Conservation (phyloP, 1,284 basidiomycete genomes). For the Rhodotorula mucilaginosa region DNA sequence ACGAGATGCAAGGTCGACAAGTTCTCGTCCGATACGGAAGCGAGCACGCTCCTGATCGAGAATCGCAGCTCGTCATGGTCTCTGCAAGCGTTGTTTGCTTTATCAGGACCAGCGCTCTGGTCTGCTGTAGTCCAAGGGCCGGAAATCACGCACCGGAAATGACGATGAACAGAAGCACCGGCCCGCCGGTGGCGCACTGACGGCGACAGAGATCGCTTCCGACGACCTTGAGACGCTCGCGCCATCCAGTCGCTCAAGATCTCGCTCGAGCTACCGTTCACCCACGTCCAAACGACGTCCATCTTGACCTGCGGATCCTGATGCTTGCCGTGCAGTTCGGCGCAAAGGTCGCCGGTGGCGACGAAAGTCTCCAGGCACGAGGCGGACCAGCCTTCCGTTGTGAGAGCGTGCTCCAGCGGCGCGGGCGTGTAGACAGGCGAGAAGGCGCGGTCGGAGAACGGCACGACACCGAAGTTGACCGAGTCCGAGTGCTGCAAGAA, state of each 20-base stretch:
- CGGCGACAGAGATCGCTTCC: background rate
- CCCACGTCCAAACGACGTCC: constrained; percentile 26
- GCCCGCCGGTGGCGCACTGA: background rate
- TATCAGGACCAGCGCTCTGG: too few relatives aligned
- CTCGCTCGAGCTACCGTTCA: constrained; percentile 24
- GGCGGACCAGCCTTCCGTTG: constrained; percentile 5
- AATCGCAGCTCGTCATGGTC: constrained; percentile 41
- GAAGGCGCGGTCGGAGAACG: constrained; percentile 11
- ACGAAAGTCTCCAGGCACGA: constrained; percentile 17
- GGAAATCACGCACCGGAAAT: constrained; percentile 27
- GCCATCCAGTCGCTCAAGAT: constrained; percentile 22
- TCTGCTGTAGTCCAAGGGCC: too few relatives aligned
- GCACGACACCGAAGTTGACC: constrained; percentile 18
- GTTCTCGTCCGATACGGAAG: background rate
- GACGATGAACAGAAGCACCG: constrained; percentile 4
- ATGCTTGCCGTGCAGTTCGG: background rate
- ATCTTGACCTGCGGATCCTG: constrained; percentile 2
- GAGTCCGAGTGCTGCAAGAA: constrained; percentile 2
- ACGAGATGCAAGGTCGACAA: constrained; percentile 30
- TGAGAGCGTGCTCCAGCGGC: constrained; percentile 1
- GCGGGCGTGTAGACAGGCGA: constrained; percentile 1
- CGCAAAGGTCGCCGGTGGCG: constrained; percentile 16
- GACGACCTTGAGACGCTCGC: background rate
- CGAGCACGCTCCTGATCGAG: constrained; percentile 36
- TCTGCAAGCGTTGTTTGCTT: background rate